A percentile compares a stretch with the other conserved stretches of the same genome.
These are phyloP conservation scores for Metschnikowia orientalis DNA, from an alignment of 805 yeast genomes.

Conservation along the genomic window DNA sequence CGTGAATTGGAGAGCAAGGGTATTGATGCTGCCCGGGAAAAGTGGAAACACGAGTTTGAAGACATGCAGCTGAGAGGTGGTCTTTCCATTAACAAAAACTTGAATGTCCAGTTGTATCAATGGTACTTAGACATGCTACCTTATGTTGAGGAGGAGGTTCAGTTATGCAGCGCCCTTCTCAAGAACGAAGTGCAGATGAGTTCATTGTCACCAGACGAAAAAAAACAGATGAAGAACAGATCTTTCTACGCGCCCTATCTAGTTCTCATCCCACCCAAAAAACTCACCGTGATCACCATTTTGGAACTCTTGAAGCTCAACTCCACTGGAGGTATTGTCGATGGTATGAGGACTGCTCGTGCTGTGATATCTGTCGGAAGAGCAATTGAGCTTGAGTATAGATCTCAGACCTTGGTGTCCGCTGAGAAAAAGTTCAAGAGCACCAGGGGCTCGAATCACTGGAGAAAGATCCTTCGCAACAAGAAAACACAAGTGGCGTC, in stretches of 20 bases:
- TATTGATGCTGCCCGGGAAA: slow-evolving; percentile 77
- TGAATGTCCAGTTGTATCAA: slow-evolving; percentile 73
- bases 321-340: slow-evolving; percentile 68
- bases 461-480: slow-evolving; percentile 40
- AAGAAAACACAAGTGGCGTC: slow-evolving; percentile 4
- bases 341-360: slow-evolving; percentile 80
- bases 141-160: slow-evolving; percentile 60
- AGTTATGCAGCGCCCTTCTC: slow-evolving; percentile 46
- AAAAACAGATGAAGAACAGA: slow-evolving; percentile 38
- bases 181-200: slow-evolving; percentile 19
- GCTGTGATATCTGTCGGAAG: slow-evolving; percentile 78
- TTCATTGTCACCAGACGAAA: slow-evolving; percentile 11
- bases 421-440: slow-evolving; percentile 51
- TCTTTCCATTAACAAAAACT: slow-evolving; percentile 48
- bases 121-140: slow-evolving; percentile 82
- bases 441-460: slow-evolving; percentile 43
- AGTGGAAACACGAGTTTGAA: slow-evolving; percentile 84
- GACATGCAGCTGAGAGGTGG: slow-evolving; percentile 57
- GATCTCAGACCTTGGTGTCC: slow-evolving; percentile 59
- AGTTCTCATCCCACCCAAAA: slow-evolving; percentile 67
- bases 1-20: slow-evolving; percentile 71
- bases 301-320: slow-evolving; percentile 73
- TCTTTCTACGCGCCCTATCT: slow-evolving; percentile 73
- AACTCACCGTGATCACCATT: slow-evolving; percentile 78
- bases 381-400: slow-evolving; percentile 80